A percentile compares a stretch with the other conserved stretches of the same genome.
phyloP scores from a whole-genome alignment of 108 stramenopile species.

The Pseudonitzschia multistriata region DNA sequence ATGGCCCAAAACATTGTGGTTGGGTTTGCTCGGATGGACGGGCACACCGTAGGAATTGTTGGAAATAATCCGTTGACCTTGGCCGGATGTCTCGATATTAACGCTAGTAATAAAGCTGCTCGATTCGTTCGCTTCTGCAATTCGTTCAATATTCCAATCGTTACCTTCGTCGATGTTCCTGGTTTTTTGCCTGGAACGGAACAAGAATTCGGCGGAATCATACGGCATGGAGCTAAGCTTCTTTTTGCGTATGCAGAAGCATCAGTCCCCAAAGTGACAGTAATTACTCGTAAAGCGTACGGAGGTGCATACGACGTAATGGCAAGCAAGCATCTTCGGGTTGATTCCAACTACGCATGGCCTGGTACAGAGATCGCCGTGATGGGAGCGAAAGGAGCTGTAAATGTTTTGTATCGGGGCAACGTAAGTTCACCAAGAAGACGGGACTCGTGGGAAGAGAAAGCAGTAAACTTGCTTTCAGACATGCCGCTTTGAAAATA shows the following conservation, averaged over 20 bases:
- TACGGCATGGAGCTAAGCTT: slow-evolving; percentile 97
- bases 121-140: slow-evolving; percentile 98
- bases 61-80: slow-evolving; percentile 96
- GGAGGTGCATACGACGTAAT: slow-evolving; percentile 99
- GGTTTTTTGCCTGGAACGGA: slow-evolving; percentile 97
- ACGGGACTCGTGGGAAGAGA: too few species aligned
- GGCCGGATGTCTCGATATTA: slow-evolving; percentile 98
- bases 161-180: slow-evolving; percentile 99
- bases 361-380: slow-evolving; percentile 96
- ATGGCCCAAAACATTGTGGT: slow-evolving; percentile 96
- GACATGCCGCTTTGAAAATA: neutral
- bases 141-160: slow-evolving; percentile 97
- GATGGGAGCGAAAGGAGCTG: slow-evolving; percentile 99
- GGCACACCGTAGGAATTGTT: slow-evolving; percentile 93
- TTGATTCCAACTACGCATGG: slow-evolving; percentile 98
- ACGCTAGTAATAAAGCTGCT: slow-evolving; percentile 94
- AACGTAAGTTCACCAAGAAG: slow-evolving; percentile 44
- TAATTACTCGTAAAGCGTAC: slow-evolving; percentile 99
- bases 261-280: slow-evolving; percentile 96
- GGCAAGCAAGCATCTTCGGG: slow-evolving; percentile 96
- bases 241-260: slow-evolving; percentile 99
- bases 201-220: slow-evolving; percentile 93
- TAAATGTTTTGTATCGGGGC: slow-evolving; percentile 98
- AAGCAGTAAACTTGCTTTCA: too few species aligned
- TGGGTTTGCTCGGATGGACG: slow-evolving; percentile 94